Base-by-base conservation (phyloP, 2,329 filamentous ascomycete genomes). In the Penicillium sp. region DNA sequence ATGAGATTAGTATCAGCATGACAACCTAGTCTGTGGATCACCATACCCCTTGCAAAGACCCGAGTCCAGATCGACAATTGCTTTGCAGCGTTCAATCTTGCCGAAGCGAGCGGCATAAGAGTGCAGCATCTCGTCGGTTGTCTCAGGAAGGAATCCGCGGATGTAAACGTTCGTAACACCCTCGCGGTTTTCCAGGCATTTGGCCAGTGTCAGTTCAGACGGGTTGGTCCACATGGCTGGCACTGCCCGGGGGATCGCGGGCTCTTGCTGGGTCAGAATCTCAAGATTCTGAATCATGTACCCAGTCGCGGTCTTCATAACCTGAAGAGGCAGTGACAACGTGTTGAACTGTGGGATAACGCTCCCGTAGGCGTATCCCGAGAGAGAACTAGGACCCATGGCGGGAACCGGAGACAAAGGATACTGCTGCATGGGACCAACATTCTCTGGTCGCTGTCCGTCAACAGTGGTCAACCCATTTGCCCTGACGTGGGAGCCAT, bases 121-220 rank as follows among this genome's bases (percentile, higher is more conserved):
- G 61, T 87, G 81, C 15, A 98, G 77, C 66, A 95, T 86, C 43
- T 95, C 88, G 64, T 98, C 93, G 42, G 95, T 93, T 0, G 92
- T 98, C 62, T 95, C 92, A 0, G 93, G 92, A 56, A 95, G 88
- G 55, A 98, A 85, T 15, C 95, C 95, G 53, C 93, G 89, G 57
- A 98, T 96, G 76, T 98, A 98, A 57, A 98, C 92, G 65, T 98
- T 98, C 56, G 90, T 93, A 66, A 97, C 95, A 39, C 91, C 91
- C 42, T 88, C 93, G 51, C 90, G 87, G 65, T 97, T 97, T 73
- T 95, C 89, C 42, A 98, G 78, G 66, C 91, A 95, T 71, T 95
- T 91, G 56, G 95, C 92, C 25, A 97, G 81, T 37, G 88, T 91
- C 78, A 95, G 88, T 49, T 92, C 91, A 23, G 85, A 86, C 25